Percentiles rank a stretch among this genome's conserved stretches.
Conservation (phyloP, 2,329 filamentous ascomycete species). For the Purpureocillium takamizusanense region DNA sequence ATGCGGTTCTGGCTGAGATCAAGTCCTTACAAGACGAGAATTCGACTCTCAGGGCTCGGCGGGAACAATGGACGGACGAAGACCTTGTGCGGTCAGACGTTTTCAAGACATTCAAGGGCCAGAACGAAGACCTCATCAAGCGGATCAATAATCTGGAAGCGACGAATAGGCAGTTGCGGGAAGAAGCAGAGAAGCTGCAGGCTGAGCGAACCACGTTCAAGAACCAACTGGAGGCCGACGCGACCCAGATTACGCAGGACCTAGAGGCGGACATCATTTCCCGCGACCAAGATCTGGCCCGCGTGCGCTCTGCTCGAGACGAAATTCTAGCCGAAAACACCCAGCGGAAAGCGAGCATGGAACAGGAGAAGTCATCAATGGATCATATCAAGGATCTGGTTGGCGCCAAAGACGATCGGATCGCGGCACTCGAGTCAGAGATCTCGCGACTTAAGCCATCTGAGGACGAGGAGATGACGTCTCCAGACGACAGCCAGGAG, state of each 20-base stretch:
- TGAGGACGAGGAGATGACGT: slow-evolving; percentile 36
- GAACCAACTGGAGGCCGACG: slow-evolving; percentile 72
- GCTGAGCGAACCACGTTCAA: slow-evolving; percentile 78
- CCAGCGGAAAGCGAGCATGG: slow-evolving; percentile 69
- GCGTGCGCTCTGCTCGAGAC: slow-evolving; percentile 76
- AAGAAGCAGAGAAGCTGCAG: slow-evolving; percentile 78
- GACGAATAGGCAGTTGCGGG: slow-evolving; percentile 72
- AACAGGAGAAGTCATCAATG: slow-evolving; percentile 61
- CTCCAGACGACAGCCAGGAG: slow-evolving; percentile 40
- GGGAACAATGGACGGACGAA: slow-evolving; percentile 74
- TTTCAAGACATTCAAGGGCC: slow-evolving; percentile 83
- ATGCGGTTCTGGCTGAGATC: slow-evolving; percentile 69
- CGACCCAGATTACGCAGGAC: slow-evolving; percentile 62
- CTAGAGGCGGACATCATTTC: slow-evolving; percentile 74
- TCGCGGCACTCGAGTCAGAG: slow-evolving; percentile 74
- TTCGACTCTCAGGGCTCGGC: slow-evolving; percentile 57
- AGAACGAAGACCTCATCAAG: slow-evolving; percentile 88
- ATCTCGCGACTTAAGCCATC: slow-evolving; percentile 57
- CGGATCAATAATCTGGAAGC: slow-evolving; percentile 87
- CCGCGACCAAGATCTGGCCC: slow-evolving; percentile 74
- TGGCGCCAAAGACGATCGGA: slow-evolving; percentile 69
- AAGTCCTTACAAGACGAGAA: slow-evolving; percentile 69
- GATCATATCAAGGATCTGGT: slow-evolving; percentile 74
- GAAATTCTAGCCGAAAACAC: slow-evolving; percentile 75
- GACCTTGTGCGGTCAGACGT: slow-evolving; percentile 89